A percentile compares a stretch with the other conserved stretches of the same genome.
Conservation (phyloP, 768 basidiomycete genomes). For the Zangia roseola region DNA sequence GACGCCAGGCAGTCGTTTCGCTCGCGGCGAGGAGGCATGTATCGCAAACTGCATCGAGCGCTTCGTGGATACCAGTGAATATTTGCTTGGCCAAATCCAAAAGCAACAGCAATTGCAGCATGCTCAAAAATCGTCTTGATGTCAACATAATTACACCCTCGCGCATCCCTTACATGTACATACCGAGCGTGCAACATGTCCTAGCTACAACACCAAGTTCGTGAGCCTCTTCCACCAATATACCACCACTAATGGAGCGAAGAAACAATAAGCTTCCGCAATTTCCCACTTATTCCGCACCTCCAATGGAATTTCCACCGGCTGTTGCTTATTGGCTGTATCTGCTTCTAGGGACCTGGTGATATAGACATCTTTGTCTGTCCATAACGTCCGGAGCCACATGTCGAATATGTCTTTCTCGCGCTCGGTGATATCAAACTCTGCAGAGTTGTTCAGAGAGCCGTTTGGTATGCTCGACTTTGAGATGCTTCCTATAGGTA, state of each 20-base stretch:
- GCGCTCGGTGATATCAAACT: slow-evolving; percentile 51
- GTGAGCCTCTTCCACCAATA: slow-evolving; percentile 47
- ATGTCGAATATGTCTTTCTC: slow-evolving; percentile 71
- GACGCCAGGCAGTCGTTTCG: slow-evolving; percentile 74
- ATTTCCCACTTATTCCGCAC: slow-evolving; percentile 55
- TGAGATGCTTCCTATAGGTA: slow-evolving; percentile 68
- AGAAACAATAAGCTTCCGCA: slow-evolving; percentile 68
- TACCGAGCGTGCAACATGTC: slow-evolving; percentile 9
- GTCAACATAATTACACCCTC: neutral
- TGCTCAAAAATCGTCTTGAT: slow-evolving; percentile 20
- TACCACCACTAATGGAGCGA: slow-evolving; percentile 53
- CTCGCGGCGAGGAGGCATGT: slow-evolving; percentile 76
- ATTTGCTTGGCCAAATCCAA: slow-evolving; percentile 69
- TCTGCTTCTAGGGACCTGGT: slow-evolving; percentile 59
- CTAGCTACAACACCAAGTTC: slow-evolving; percentile 18
- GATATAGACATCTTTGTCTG: slow-evolving; percentile 79
- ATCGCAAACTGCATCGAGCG: slow-evolving; percentile 88
- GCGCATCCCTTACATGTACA: slow-evolving; percentile 2
- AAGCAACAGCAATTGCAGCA: slow-evolving; percentile 50
- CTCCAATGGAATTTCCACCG: slow-evolving; percentile 58
- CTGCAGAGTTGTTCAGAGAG: slow-evolving; percentile 30
- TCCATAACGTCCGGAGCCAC: slow-evolving; percentile 85
- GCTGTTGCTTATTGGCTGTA: slow-evolving; percentile 36
- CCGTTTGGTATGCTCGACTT: slow-evolving; percentile 30
- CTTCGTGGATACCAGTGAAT: slow-evolving; percentile 85